Base-by-base conservation (phyloP, 1,284 basidiomycete genomes). In the Leucoagaricus sp. region DNA sequence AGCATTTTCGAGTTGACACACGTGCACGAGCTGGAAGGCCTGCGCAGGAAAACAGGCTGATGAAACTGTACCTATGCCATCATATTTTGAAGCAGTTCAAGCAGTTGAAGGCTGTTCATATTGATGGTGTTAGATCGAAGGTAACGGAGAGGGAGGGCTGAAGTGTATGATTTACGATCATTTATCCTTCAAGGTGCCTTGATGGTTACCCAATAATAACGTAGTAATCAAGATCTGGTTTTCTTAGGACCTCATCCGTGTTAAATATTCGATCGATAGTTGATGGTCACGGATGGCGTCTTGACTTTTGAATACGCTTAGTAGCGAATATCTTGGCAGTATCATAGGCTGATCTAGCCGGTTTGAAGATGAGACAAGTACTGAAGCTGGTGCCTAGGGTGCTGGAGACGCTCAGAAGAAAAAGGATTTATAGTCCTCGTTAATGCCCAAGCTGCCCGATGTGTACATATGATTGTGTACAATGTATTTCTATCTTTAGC, bases 121-220 rank as follows among this genome's bases (percentile, higher is more conserved):
- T 56, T 17, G 54, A 56, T 38, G 54, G 54, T 2, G 48, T 49
- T 34, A 48, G 47, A 38, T 42, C 36, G 6, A 41, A 50, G 33
- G 21, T 56, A 2, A 29, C 26, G 15, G 28, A 45, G 9, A 29
- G 31, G 4, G 28, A 45, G 31, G 29, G 28, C 19, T 44, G 41
- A 46, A 9, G 29, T 12, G 25, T 13, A 38, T 7, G 28, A 13
- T 26, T 38, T 17, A 9, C 15, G n/a, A n/a, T 25, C 17, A 6
- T 5, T 10, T 4, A 38, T 38, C 4, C 12, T 13, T 38, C 13
- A 15, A n/a, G 12, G 15, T 13, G 13, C 31, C 17, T 38, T n/a
- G 15, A 6, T 38, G 15, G 13, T 38, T n/a, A n/a, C n/a, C n/a
- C n/a, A n/a, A n/a, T n/a, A n/a, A n/a, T n/a, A n/a, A n/a, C n/a